These are phyloP conservation scores for Colletotrichum karsti DNA, from an alignment of 2,329 filamentous ascomycete genomes.

Conservation along the genomic window DNA sequence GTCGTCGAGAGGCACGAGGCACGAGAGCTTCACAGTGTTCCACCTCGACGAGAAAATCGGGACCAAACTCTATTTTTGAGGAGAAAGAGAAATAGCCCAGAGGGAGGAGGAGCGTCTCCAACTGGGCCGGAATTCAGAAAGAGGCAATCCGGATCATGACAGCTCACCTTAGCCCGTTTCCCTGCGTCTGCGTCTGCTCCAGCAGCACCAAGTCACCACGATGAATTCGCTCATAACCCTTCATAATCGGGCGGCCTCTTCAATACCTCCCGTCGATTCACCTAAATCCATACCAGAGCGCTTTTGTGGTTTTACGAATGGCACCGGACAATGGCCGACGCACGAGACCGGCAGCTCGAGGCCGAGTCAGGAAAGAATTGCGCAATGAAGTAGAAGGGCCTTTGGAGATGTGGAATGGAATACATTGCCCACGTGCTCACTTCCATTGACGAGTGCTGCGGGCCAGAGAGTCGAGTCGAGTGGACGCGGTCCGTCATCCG, in stretches of 20 bases:
- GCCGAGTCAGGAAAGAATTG: background rate
- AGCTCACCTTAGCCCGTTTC: background rate
- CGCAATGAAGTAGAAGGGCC: too few species aligned
- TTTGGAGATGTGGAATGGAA: background rate
- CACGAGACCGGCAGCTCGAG: background rate
- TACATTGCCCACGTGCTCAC: constrained; percentile 22
- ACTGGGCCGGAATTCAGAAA: background rate
- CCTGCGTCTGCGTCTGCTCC: too few species aligned
- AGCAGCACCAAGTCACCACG: background rate
- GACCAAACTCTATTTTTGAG: constrained; percentile 15
- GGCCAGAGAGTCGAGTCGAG: too few species aligned
- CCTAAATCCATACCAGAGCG: background rate
- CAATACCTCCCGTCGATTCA: too few species aligned
- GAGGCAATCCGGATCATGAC: constrained; percentile 3
- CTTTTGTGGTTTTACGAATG: background rate
- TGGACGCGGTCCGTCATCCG: too few species aligned
- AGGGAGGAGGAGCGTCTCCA: too few species aligned
- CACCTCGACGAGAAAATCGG: background rate
- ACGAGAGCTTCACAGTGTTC: background rate
- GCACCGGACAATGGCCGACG: background rate
- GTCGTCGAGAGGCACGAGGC: background rate
- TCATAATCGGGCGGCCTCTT: background rate
- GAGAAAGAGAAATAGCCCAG: background rate
- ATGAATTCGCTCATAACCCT: background rate
- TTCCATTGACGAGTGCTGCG: too few species aligned